A percentile compares a stretch with the other conserved stretches of the same genome.
Conservation (phyloP, 805 yeast species). For the Metschnikowia lunata region DNA sequence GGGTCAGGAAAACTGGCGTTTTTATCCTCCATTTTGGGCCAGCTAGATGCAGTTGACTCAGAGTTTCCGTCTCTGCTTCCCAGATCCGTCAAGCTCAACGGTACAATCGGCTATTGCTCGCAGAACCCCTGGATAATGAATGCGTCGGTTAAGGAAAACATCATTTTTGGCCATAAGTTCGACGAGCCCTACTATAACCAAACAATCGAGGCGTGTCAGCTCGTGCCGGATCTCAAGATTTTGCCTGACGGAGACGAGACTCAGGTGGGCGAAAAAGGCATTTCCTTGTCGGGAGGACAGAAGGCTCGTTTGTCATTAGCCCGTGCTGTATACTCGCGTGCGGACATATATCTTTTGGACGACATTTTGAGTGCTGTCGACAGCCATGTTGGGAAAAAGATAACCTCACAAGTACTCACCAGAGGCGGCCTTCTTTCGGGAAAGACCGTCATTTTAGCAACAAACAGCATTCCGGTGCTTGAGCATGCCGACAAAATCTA, state of each 20-base stretch:
- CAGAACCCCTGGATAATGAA: conserved; percentile 42
- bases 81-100: conserved; percentile 21
- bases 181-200: conserved; percentile 29
- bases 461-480: conserved; percentile 12
- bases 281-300: conserved; percentile 41
- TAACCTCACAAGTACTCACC: conserved; percentile 30
- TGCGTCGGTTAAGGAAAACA: conserved; percentile 37
- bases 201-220: conserved; percentile 36
- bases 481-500: conserved; percentile 10
- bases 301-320: conserved; percentile 41
- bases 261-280: conserved; percentile 43
- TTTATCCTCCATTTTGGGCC: conserved; percentile 14
- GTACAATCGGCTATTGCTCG: conserved; percentile 37
- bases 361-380: conserved; percentile 43
- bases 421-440: conserved; percentile 27
- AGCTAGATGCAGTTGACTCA: conserved; percentile 14
- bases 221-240: conserved; percentile 29
- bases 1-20: conserved; percentile 17
- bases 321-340: conserved; percentile 39
- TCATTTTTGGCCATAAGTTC: conserved; percentile 32
- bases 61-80: conserved; percentile 2
- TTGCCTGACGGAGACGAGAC: conserved; percentile 40
- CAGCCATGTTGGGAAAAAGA: conserved; percentile 37
- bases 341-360: conserved; percentile 37
- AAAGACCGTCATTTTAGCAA: conserved; percentile 12